Evolutionary conservation across 306 rosid species (phyloP).

Genomic region (Pterocarpus santalinus): DNA sequence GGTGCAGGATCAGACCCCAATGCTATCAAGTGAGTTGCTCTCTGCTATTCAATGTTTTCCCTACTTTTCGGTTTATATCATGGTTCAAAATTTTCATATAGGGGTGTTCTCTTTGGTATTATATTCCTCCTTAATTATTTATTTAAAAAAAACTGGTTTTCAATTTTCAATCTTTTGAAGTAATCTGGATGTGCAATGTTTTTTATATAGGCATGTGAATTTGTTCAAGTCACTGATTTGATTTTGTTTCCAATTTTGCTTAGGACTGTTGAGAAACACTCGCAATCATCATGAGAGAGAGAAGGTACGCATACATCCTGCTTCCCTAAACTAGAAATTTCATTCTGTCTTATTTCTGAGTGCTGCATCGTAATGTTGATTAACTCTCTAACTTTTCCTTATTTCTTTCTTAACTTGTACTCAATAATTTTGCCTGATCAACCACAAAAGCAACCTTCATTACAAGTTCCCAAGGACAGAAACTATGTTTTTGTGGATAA

Average conservation of each 20-base stretch:
- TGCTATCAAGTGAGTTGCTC: conserved; percentile 68
- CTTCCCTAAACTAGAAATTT: conserved; percentile 1
- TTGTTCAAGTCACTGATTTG: conserved; percentile 17
- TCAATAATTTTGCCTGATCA: conserved; percentile 22
- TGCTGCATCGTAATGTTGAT: background rate
- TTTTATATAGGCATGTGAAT: background rate
- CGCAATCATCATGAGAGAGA: conserved; percentile 84
- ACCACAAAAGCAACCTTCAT: too few species aligned
- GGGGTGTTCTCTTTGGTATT: background rate
- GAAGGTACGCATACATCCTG: conserved; percentile 62
- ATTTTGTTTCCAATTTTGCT: conserved; percentile 23
- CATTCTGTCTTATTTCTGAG: background rate
- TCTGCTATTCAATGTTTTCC: background rate
- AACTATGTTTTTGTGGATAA: too few species aligned
- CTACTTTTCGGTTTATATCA: background rate
- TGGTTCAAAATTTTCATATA: background rate
- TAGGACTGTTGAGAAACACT: conserved; percentile 85
- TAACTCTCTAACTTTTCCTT: background rate
- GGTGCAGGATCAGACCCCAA: conserved; percentile 89
- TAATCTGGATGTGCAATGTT: conserved; percentile 14
- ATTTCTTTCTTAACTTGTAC: background rate
- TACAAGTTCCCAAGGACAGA: too few species aligned
- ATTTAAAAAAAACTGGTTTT: background rate
- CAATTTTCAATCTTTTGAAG: conserved; percentile 1
- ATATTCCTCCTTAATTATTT: background rate